Conservation (phyloP, 257 asterid genomes). For the Nicotiana tabacum region DNA sequence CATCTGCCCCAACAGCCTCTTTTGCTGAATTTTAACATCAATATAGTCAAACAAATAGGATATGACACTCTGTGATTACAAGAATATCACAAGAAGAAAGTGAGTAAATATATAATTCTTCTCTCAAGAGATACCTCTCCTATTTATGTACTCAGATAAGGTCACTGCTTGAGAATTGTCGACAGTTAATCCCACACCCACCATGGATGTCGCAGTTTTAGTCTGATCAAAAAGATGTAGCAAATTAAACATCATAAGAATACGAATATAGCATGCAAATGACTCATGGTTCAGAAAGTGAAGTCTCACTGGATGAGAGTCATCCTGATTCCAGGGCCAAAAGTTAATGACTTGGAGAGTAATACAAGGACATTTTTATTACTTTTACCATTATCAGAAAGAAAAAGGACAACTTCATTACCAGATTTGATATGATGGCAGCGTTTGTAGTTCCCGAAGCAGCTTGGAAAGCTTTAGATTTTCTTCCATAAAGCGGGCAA, state of each 20-base stretch:
- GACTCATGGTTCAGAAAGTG: background rate
- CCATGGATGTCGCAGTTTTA: constrained; percentile 81
- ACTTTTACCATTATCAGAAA: too few relatives aligned
- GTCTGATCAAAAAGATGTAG: constrained; percentile 47
- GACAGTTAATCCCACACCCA: constrained; percentile 72
- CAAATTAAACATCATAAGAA: constrained; percentile 5
- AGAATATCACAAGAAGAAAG: background rate
- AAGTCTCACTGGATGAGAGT: constrained; percentile 5
- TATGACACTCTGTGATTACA: background rate
- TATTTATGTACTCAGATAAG: constrained; percentile 66
- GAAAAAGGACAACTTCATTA: constrained; percentile 26
- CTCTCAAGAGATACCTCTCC: constrained; percentile 58
- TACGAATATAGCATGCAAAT: background rate
- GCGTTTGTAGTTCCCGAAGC: constrained; percentile 89
- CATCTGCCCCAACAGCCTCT: constrained; percentile 98
- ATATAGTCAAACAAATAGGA: constrained; percentile 13
- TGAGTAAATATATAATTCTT: constrained; percentile 1
- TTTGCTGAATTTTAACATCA: constrained; percentile 47
- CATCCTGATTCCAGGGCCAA: background rate
- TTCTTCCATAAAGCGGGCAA: constrained; percentile 89
- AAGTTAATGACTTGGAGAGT: background rate
- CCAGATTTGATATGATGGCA: constrained; percentile 61
- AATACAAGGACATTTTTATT: constrained; percentile 15
- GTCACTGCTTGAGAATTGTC: constrained; percentile 74
- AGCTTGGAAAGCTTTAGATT: constrained; percentile 96